Conservation (phyloP, 2,329 filamentous ascomycete species). For the Exophiala oligosperma region DNA sequence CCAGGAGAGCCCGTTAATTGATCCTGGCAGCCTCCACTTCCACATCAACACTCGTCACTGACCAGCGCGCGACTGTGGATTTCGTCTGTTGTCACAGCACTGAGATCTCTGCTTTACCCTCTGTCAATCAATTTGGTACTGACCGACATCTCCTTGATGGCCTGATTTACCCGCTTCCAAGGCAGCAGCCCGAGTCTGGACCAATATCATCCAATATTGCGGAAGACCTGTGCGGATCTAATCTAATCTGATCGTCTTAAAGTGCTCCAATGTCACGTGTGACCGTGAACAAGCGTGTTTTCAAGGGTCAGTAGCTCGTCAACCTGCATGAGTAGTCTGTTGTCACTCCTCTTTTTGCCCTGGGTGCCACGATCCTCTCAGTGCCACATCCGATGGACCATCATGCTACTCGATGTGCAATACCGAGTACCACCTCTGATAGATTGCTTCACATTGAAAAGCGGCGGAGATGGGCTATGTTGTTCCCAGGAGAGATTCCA, state of each 20-base stretch:
- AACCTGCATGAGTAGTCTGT: too few species aligned
- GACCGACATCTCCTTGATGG: not conserved
- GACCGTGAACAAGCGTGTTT: not conserved
- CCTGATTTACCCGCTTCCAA: not conserved
- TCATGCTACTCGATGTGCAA: too few species aligned
- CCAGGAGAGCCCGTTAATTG: conserved; percentile 2
- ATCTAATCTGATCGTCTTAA: conserved; percentile 1
- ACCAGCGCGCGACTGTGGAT: conserved; percentile 1
- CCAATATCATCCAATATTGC: not conserved
- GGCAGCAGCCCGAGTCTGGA: not conserved
- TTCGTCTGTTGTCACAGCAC: not conserved
- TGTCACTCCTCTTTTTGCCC: too few species aligned
- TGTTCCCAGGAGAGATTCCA: too few species aligned
- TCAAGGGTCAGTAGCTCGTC: not conserved
- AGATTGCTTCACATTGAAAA: too few species aligned
- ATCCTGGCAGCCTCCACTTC: conserved; percentile 6
- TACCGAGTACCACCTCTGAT: too few species aligned
- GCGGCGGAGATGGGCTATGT: too few species aligned
- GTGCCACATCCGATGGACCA: too few species aligned
- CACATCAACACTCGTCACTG: conserved; percentile 14
- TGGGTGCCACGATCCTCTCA: too few species aligned
- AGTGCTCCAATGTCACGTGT: not conserved
- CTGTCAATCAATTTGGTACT: conserved; percentile 9
- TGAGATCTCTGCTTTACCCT: conserved; percentile 14
- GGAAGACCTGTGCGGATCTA: not conserved